Evolutionary conservation across 2,329 filamentous ascomycete species (phyloP), one percentile per base, ranked within the genome.

Genomic region (Sclerotinia sclerotiorum): DNA sequence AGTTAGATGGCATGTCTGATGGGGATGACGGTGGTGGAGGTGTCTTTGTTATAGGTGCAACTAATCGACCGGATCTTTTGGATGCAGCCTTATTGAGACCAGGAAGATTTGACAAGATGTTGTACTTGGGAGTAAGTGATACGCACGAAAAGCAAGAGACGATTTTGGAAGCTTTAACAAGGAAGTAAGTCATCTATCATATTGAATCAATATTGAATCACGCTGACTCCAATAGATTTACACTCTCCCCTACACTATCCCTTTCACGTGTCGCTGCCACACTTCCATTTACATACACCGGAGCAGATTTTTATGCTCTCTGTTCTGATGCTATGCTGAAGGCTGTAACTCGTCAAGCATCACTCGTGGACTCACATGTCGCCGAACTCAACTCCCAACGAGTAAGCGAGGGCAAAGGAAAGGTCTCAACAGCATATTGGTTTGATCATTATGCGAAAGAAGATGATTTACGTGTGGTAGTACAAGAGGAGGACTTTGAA

Each of bases 321-420:
- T 98, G 94, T 82, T 97, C 93, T 55, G 95, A 99, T 79, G 93
- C 95, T 64, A 99, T 99, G 95, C 90, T 99, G 73, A 98, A 99
- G 79, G 95, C 95, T 27, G 94, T 99, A 69, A 99, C 95, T 3
- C 88, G 95, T 6, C 92, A 96, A 77, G 93, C 95, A 2, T 86
- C 88, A 1, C 84, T 87, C 2, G 94, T 98, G 2, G 95, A 99
- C 78, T 84, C 87, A 63, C 95, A 95, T 79, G 91, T 99, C 73
- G 85, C 85, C 29, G 83, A 84, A 5, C 83, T 97, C 78, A 92
- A 92, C 74, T 78, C 81, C 2, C 79, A 7, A 70, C 65, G 82
- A 78, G 29, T 32, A n/a, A 27, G 49, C 15, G 62, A 57, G 7
- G 69, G 74, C 7, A 74, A 73, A 69, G 29, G 63, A 44, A 74